phyloP scores from a whole-genome alignment of 352 stramenopile species.

The Albugo laibachii region DNA sequence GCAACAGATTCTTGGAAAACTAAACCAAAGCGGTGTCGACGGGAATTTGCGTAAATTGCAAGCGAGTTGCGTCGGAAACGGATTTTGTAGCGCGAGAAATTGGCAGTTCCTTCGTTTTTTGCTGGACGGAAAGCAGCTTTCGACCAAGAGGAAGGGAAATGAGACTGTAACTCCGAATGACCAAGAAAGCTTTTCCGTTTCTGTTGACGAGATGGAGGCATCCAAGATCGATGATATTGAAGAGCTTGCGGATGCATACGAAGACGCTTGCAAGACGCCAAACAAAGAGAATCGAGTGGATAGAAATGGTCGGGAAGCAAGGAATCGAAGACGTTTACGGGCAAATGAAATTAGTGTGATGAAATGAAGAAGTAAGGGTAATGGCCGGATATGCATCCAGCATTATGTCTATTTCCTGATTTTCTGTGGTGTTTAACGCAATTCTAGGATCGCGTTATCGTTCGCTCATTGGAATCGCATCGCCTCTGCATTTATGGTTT shows the following conservation, averaged over 20 bases:
- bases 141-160: not conserved
- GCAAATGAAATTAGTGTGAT: not conserved
- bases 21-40: too few species aligned
- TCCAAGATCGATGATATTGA: conserved; percentile 29
- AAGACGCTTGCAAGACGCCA: conserved; percentile 10
- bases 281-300: not conserved
- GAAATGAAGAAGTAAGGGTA: not conserved
- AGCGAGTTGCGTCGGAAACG: too few species aligned
- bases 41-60: too few species aligned
- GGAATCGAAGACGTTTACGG: conserved; percentile 3
- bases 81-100: too few species aligned
- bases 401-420: too few species aligned
- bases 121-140: not conserved
- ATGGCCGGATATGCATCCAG: conserved; percentile 6
- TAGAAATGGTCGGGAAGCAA: not conserved
- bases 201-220: not conserved
- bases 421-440: conserved; percentile 16
- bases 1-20: too few species aligned
- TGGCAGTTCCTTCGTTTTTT: too few species aligned
- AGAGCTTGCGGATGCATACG: conserved; percentile 38
- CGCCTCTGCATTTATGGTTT: too few species aligned
- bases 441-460: too few species aligned
- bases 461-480: too few species aligned
- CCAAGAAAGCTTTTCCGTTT: too few species aligned
- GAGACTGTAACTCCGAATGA: conserved; percentile 6